phyloP scores from a whole-genome alignment of 352 stramenopile genomes.

The Phytopythium delawarense region DNA sequence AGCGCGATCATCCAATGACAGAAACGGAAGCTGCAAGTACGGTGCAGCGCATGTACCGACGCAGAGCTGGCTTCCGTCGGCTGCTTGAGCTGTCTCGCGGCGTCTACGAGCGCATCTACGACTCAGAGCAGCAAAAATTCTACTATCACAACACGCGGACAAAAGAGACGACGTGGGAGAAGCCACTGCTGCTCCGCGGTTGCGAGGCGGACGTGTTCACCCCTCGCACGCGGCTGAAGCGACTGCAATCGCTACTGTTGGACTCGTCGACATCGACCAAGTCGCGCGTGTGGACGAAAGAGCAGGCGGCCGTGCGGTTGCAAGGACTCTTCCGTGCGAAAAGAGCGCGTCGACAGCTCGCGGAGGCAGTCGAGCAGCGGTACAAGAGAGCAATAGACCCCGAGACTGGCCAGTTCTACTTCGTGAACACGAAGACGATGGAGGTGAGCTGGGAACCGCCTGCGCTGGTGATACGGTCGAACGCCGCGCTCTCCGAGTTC shows the following conservation, averaged over 20 bases:
- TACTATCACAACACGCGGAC: slow-evolving; percentile 85
- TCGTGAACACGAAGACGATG: slow-evolving; percentile 63
- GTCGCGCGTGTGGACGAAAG: slow-evolving; percentile 36
- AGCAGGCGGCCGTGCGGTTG: slow-evolving; percentile 36
- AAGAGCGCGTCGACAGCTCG: slow-evolving; percentile 38
- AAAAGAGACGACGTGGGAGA: slow-evolving; percentile 60
- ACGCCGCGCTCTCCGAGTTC: slow-evolving; percentile 25
- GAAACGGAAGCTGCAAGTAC: slow-evolving; percentile 37
- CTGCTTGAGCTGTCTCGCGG: slow-evolving; percentile 38
- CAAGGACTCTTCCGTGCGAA: slow-evolving; percentile 58
- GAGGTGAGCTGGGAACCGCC: slow-evolving; percentile 62
- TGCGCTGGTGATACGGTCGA: slow-evolving; percentile 19
- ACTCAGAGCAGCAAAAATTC: slow-evolving; percentile 38
- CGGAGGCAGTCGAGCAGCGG: slow-evolving; percentile 24
- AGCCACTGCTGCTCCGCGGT: slow-evolving; percentile 45
- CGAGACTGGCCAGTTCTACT: slow-evolving; percentile 54
- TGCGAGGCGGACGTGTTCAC: slow-evolving; percentile 41
- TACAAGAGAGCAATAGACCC: slow-evolving; percentile 63
- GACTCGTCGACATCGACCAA: neutral
- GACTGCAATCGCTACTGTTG: slow-evolving; percentile 20
- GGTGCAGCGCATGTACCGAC: slow-evolving; percentile 54
- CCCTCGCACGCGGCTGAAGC: slow-evolving; percentile 41
- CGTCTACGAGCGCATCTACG: slow-evolving; percentile 73
- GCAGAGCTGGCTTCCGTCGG: slow-evolving; percentile 34
- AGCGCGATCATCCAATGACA: slow-evolving; percentile 17